phyloP scores from a whole-genome alignment of 2,329 filamentous ascomycete genomes.

The Alternaria gansuensis region DNA sequence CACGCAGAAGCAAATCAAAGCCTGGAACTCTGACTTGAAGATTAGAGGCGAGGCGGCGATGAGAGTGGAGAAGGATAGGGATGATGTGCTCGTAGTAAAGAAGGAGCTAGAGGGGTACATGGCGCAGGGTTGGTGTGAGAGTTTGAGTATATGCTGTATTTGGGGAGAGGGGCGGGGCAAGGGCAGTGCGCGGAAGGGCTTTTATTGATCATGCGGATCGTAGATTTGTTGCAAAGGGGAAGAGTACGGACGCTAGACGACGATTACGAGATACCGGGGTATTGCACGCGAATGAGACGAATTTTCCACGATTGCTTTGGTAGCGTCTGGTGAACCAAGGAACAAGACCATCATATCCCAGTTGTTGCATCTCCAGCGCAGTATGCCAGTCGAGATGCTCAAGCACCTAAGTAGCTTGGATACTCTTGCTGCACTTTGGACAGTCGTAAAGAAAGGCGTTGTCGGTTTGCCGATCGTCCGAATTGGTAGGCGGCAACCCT shows the following conservation, averaged over 20 bases:
- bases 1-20: constrained; percentile 44
- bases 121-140: constrained; percentile 91
- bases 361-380: neutral
- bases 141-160: constrained; percentile 83
- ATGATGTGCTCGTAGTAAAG: constrained; percentile 35
- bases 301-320: neutral
- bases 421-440: neutral
- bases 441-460: neutral
- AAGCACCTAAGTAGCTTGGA: neutral
- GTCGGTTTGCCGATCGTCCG: neutral
- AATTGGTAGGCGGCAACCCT: neutral
- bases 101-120: constrained; percentile 57
- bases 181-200: constrained; percentile 30
- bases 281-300: neutral
- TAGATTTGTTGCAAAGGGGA: neutral
- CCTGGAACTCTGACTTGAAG: constrained; percentile 39
- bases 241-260: neutral
- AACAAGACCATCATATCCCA: neutral
- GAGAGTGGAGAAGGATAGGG: constrained; percentile 21
- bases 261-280: neutral
- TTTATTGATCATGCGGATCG: neutral
- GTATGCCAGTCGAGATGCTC: neutral
- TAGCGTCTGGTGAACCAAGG: neutral
- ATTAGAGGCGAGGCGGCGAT: constrained; percentile 23
- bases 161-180: constrained; percentile 63